Evolutionary conservation across 2,329 filamentous ascomycete species (phyloP).

Genomic region (Sporothrix pseudoabietina): DNA sequence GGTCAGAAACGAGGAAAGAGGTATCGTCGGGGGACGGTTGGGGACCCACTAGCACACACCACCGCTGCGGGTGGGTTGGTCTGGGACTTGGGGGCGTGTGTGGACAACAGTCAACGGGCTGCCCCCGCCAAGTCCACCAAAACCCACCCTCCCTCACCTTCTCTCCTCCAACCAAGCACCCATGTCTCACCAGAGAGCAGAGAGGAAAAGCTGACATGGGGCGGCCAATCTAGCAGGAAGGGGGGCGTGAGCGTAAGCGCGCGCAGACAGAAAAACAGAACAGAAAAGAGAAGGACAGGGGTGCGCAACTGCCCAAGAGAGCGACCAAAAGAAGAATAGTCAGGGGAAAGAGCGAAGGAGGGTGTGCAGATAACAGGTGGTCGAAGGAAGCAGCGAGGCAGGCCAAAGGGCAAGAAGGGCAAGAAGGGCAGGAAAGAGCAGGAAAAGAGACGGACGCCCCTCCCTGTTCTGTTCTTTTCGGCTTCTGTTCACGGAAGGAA

Average conservation of each 20-base stretch:
- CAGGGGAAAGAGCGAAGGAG: conserved; percentile 17
- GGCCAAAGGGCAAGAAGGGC: background rate
- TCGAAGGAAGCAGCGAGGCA: background rate
- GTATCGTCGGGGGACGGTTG: conserved; percentile 31
- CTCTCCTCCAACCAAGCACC: conserved; percentile 24
- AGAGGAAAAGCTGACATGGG: conserved; percentile 18
- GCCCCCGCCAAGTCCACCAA: background rate
- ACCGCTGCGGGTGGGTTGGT: conserved; percentile 30
- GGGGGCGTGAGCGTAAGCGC: conserved; percentile 9
- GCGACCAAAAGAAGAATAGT: conserved; percentile 25
- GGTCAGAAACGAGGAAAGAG: conserved; percentile 22
- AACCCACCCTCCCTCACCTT: conserved; percentile 28
- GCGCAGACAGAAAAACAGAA: background rate
- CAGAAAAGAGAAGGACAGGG: background rate
- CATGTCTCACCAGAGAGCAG: conserved; percentile 22
- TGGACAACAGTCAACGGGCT: conserved; percentile 25
- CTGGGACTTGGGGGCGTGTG: conserved; percentile 27
- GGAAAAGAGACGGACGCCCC: conserved; percentile 17
- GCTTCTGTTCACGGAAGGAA: background rate
- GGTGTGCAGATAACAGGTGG: conserved; percentile 27
- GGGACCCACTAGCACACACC: conserved; percentile 30
- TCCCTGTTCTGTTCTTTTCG: conserved; percentile 20
- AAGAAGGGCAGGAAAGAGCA: background rate
- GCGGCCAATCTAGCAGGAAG: background rate
- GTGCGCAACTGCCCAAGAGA: background rate